A percentile compares a stretch with the other conserved stretches of the same genome.
Evolutionary conservation across 2,329 filamentous ascomycete species (phyloP).

Genomic region (Aspergillus jensenii): DNA sequence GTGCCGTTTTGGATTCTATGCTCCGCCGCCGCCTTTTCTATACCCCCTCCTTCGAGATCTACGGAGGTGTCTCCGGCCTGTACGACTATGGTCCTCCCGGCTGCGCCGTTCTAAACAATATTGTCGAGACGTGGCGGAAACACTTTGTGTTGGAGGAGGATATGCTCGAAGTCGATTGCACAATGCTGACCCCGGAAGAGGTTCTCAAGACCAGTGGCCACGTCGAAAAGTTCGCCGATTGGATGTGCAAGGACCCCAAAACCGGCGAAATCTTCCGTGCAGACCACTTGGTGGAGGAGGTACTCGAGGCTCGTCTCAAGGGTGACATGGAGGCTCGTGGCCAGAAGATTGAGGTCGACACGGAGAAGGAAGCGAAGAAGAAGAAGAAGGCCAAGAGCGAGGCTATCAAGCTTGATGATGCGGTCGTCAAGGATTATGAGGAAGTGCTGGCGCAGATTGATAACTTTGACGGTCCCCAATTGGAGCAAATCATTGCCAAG

Average conservation of each 20-base stretch:
- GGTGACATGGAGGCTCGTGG: slow-evolving; percentile 92
- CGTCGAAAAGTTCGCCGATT: slow-evolving; percentile 97
- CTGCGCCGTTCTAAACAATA: slow-evolving; percentile 80
- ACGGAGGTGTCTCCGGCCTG: slow-evolving; percentile 82
- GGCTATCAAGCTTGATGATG: slow-evolving; percentile 83
- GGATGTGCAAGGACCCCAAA: slow-evolving; percentile 99
- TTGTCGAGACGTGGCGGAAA: slow-evolving; percentile 86
- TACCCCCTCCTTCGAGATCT: slow-evolving; percentile 94
- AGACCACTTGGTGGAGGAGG: slow-evolving; percentile 94
- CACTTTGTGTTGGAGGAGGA: slow-evolving; percentile 92
- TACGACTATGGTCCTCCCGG: slow-evolving; percentile 94
- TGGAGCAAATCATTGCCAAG: slow-evolving; percentile 85
- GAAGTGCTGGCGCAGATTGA: slow-evolving; percentile 90
- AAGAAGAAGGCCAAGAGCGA: slow-evolving; percentile 79
- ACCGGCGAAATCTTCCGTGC: slow-evolving; percentile 95
- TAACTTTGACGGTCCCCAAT: slow-evolving; percentile 85
- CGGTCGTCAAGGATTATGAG: slow-evolving; percentile 84
- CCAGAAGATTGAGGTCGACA: slow-evolving; percentile 64
- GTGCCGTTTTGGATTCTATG: slow-evolving; percentile 76
- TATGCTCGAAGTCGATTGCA: slow-evolving; percentile 94
- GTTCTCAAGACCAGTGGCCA: slow-evolving; percentile 95
- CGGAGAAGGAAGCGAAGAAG: slow-evolving; percentile 81
- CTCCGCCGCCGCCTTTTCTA: slow-evolving; percentile 90
- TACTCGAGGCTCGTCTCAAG: slow-evolving; percentile 82
- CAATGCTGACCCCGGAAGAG: slow-evolving; percentile 86